Evolutionary conservation across 805 yeast genomes (phyloP).

Genomic region (Candida ipomoeae): DNA sequence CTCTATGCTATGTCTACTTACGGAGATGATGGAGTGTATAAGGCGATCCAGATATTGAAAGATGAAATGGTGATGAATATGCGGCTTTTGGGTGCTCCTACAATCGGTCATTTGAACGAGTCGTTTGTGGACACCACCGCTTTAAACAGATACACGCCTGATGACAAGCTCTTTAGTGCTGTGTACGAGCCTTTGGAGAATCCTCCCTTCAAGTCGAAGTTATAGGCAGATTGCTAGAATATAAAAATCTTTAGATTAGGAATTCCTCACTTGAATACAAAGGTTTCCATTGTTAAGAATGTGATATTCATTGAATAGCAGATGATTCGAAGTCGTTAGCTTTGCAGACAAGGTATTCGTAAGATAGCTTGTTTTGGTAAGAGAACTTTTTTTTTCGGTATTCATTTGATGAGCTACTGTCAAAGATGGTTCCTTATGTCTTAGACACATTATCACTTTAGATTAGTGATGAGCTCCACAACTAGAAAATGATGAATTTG

Average conservation of each 20-base stretch:
- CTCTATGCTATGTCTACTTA: constrained; percentile 75
- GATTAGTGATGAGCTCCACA: no score
- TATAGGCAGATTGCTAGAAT: background rate
- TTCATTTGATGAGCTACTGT: no score
- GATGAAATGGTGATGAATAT: constrained; percentile 61
- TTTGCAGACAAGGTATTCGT: no score
- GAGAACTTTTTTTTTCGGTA: no score
- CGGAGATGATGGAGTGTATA: constrained; percentile 68
- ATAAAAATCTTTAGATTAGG: background rate
- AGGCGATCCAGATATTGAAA: constrained; percentile 58
- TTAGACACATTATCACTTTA: no score
- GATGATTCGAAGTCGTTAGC: no score
- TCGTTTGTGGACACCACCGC: constrained; percentile 54
- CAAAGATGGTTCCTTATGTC: no score
- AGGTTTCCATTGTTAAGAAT: no score
- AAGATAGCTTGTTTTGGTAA: no score
- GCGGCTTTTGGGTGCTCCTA: constrained; percentile 60
- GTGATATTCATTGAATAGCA: no score
- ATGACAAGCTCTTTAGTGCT: constrained; percentile 49
- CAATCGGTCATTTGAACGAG: constrained; percentile 47
- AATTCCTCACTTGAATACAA: no score
- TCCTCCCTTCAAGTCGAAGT: constrained; percentile 44
- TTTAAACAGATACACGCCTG: constrained; percentile 43
- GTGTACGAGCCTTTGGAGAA: constrained; percentile 55
- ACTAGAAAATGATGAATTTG: no score